A percentile compares a stretch with the other conserved stretches of the same genome.
These are phyloP conservation scores for Cenchrus purpureus DNA, from an alignment of 176 grass and related monocot species.

Conservation along the genomic window DNA sequence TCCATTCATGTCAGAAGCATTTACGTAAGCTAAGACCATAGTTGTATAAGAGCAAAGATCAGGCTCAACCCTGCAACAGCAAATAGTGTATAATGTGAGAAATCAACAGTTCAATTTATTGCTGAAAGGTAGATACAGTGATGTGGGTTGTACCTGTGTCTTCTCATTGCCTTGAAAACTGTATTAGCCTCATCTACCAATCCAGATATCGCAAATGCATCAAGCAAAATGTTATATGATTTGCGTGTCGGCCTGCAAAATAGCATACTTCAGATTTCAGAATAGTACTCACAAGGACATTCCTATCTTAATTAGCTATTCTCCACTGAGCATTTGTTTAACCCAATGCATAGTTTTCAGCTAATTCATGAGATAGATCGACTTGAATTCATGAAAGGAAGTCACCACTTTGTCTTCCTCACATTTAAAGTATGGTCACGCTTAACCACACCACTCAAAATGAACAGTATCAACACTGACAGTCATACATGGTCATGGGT, in stretches of 20 bases:
- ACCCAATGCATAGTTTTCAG: neutral
- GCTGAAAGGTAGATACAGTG: neutral
- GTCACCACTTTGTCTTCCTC: neutral
- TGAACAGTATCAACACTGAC: constrained; percentile 5
- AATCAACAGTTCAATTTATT: constrained; percentile 26
- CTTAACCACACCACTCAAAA: neutral
- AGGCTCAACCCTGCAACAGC: constrained; percentile 65
- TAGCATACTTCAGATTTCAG: constrained; percentile 1
- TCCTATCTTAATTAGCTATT: constrained; percentile 29
- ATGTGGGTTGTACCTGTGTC: constrained; percentile 60
- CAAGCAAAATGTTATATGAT: constrained; percentile 97
- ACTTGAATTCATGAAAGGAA: constrained; percentile 16
- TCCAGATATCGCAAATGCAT: constrained; percentile 96
- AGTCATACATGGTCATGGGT: constrained; percentile 2
- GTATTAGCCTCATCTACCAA: constrained; percentile 81
- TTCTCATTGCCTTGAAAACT: constrained; percentile 96
- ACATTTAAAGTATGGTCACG: neutral
- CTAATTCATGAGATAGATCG: neutral
- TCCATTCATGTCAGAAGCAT: constrained; percentile 85
- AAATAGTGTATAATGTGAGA: constrained; percentile 36
- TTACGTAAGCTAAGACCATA: constrained; percentile 92
- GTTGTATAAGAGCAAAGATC: constrained; percentile 94
- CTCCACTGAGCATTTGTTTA: neutral
- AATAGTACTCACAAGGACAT: constrained; percentile 29
- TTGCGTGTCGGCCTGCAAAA: constrained; percentile 80